phyloP scores from a whole-genome alignment of 441 rosid species.

The Metrosideros polymorpha region DNA sequence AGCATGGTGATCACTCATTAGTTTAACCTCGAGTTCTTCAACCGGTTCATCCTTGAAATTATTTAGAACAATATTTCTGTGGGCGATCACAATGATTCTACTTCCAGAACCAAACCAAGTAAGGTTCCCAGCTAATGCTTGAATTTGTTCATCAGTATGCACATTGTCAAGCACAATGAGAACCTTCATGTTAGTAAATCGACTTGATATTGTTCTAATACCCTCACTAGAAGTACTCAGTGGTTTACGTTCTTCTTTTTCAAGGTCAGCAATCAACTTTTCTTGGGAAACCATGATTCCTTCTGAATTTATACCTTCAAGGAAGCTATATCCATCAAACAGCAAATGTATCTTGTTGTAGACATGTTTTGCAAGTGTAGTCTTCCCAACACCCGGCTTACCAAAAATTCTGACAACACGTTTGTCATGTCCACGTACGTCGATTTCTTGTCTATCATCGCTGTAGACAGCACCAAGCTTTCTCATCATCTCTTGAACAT shows the following conservation, averaged over 20 bases:
- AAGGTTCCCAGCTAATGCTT: fast-evolving
- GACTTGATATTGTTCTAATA: fast-evolving
- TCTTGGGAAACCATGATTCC: not conserved
- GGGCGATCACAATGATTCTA: not conserved
- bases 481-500: not conserved
- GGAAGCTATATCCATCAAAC: not conserved
- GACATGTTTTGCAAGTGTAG: not conserved
- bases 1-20: not conserved
- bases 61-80: not conserved
- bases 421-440: not conserved
- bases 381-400: not conserved
- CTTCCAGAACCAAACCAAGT: fast-evolving
- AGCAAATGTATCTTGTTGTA: not conserved
- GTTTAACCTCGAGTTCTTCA: not conserved
- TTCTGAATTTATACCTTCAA: not conserved
- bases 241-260: fast-evolving
- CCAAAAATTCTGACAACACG: not conserved
- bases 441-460: fast-evolving
- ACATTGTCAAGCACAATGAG: not conserved
- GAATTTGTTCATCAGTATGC: fast-evolving
- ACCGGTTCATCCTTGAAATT: not conserved
- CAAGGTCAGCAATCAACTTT: not conserved
- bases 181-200: fast-evolving
- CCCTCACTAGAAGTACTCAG: fast-evolving
- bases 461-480: not conserved